A percentile compares a stretch with the other conserved stretches of the same genome.
Conservation (phyloP, 345 rosid species). For the Erysimum cheiranthoides region DNA sequence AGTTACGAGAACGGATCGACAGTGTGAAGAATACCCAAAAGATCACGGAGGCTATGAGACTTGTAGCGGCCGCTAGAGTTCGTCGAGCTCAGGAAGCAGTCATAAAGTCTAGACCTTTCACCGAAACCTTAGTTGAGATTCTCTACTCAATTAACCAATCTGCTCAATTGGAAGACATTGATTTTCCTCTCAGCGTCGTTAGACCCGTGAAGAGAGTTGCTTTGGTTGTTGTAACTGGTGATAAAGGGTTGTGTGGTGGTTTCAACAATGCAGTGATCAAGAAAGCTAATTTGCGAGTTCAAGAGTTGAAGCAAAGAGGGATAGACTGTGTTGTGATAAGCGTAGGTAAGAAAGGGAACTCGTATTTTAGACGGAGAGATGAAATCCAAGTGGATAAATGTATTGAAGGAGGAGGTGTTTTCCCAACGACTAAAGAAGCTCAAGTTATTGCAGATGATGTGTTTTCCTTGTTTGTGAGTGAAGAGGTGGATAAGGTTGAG, state of each 20-base stretch:
- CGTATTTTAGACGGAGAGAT: slow-evolving; percentile 67
- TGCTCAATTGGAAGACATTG: slow-evolving; percentile 67
- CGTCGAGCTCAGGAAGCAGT: slow-evolving; percentile 92
- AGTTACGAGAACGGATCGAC: slow-evolving; percentile 63
- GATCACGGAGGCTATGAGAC: slow-evolving; percentile 86
- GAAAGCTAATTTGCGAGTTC: slow-evolving; percentile 61
- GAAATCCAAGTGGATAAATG: slow-evolving; percentile 54
- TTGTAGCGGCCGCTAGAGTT: slow-evolving; percentile 81
- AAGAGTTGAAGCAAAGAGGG: slow-evolving; percentile 64
- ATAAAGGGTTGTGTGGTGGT: slow-evolving; percentile 86
- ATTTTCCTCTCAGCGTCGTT: slow-evolving; percentile 65
- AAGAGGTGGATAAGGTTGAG: slow-evolving; percentile 91
- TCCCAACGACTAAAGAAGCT: slow-evolving; percentile 84
- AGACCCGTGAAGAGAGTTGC: slow-evolving; percentile 85
- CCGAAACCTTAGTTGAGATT: slow-evolving; percentile 61
- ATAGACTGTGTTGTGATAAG: slow-evolving; percentile 69
- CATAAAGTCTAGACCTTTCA: slow-evolving; percentile 74
- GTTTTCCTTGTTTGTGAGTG: slow-evolving; percentile 71
- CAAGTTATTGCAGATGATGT: slow-evolving; percentile 82
- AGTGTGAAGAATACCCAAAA: slow-evolving; percentile 70
- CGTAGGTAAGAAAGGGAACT: slow-evolving; percentile 84
- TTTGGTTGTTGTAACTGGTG: slow-evolving; percentile 65
- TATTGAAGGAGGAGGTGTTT: slow-evolving; percentile 58
- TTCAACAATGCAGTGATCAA: slow-evolving; percentile 72
- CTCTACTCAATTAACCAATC: slow-evolving; percentile 54